Conservation (phyloP, 176 grass and related monocot genomes). For the Rhynchospora tenuis region DNA sequence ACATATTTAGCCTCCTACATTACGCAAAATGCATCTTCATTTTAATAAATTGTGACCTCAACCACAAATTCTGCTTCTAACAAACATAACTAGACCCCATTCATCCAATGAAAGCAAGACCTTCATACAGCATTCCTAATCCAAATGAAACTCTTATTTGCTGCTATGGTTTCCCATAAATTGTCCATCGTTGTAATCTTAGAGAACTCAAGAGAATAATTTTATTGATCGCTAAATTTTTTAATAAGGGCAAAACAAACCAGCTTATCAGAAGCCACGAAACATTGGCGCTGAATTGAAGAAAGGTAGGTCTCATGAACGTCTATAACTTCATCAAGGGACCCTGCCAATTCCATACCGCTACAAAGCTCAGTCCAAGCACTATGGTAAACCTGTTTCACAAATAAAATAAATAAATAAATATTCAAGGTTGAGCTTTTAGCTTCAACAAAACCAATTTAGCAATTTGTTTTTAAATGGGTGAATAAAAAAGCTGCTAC, state of each 20-base stretch:
- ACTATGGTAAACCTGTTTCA: constrained; percentile 76
- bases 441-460: neutral
- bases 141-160: neutral
- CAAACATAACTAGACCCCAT: neutral
- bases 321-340: constrained; percentile 93
- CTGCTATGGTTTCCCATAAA: neutral
- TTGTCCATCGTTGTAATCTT: neutral
- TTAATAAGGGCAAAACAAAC: constrained; percentile 26
- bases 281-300: constrained; percentile 91
- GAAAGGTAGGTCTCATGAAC: constrained; percentile 82
- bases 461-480: neutral
- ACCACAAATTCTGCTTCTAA: neutral
- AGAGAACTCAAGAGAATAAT: neutral
- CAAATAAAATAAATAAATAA: constrained; percentile 8
- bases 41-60: neutral
- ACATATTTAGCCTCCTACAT: neutral
- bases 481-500: neutral
- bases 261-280: constrained; percentile 86
- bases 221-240: neutral
- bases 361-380: constrained; percentile 90
- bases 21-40: neutral
- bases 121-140: neutral
- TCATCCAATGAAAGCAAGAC: neutral
- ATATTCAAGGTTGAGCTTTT: neutral
- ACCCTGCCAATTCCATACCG: constrained; percentile 63